A percentile compares a stretch with the other conserved stretches of the same genome.
Conservation (phyloP, 1,284 basidiomycete genomes). For the Papiliotrema laurentii region DNA sequence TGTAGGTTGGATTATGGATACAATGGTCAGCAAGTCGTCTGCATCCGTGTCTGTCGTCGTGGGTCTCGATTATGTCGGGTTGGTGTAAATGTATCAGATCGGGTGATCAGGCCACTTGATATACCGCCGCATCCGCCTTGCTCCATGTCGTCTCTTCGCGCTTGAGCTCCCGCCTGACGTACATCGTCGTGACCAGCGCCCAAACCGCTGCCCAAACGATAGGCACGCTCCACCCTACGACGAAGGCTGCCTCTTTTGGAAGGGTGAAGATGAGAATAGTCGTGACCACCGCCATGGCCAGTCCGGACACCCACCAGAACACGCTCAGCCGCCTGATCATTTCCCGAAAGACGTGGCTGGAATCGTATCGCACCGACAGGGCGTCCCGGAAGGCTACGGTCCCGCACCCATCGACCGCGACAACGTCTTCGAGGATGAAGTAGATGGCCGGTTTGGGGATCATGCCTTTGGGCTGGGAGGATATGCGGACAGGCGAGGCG, state of each 20-base stretch:
- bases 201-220: conserved; percentile 7
- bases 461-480: neutral
- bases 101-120: too few relatives aligned
- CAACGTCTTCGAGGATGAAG: conserved; percentile 6
- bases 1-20: too few relatives aligned
- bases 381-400: neutral
- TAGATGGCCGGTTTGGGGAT: conserved; percentile 3
- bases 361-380: conserved; percentile 1
- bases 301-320: conserved; percentile 2
- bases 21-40: too few relatives aligned
- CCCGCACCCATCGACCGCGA: conserved; percentile 6
- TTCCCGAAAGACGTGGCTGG: neutral
- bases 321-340: conserved; percentile 3
- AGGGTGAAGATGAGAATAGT: conserved; percentile 6
- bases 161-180: conserved; percentile 3
- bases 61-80: too few relatives aligned
- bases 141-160: neutral
- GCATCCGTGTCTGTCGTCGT: too few relatives aligned
- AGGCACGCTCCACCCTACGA: conserved; percentile 7
- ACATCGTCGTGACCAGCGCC: neutral
- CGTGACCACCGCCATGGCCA: neutral
- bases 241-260: conserved; percentile 5
- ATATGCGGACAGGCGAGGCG: conserved; percentile 1
- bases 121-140: neutral
- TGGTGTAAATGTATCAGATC: too few relatives aligned